Evolutionary conservation across 164 flowering plant genomes (phyloP).

Genomic region (Aristolochia fimbriata): DNA sequence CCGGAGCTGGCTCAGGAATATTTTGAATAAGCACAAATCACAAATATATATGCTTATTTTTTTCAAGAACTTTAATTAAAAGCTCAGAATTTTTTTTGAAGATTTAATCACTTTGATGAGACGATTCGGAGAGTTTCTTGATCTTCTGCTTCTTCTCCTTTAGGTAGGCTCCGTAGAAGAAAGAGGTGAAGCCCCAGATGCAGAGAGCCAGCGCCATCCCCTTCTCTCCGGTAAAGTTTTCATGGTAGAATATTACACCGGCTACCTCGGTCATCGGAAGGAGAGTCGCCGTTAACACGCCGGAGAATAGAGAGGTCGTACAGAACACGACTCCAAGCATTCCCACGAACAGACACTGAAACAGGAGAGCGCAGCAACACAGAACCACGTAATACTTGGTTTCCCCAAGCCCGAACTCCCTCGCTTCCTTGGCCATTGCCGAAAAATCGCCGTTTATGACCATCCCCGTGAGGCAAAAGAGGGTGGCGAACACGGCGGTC

Average conservation of each 20-base stretch:
- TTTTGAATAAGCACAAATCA: too few relatives aligned
- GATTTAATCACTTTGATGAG: too few relatives aligned
- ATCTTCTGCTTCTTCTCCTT: conserved; percentile 2
- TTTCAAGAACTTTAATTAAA: too few relatives aligned
- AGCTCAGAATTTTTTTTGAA: too few relatives aligned
- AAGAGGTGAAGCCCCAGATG: conserved; percentile 16
- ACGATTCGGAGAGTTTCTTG: too few relatives aligned
- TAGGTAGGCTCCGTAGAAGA: conserved; percentile 13
- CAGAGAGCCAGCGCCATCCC: conserved; percentile 13
- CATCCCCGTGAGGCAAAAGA: conserved; percentile 18
- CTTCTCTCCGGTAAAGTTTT: conserved; percentile 14
- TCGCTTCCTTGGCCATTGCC: conserved; percentile 8
- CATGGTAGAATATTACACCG: conserved; percentile 11
- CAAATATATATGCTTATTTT: too few relatives aligned
- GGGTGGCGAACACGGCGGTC: conserved; percentile 7
- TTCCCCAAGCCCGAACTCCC: conserved; percentile 6
- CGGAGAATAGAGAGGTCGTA: conserved; percentile 10
- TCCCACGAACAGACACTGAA: conserved; percentile 9
- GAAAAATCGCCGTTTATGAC: conserved; percentile 12
- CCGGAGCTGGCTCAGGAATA: too few relatives aligned
- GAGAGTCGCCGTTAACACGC: conserved; percentile 7
- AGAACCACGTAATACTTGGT: conserved; percentile 11
- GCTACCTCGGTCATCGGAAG: conserved; percentile 12
- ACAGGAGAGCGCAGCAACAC: conserved; percentile 1
- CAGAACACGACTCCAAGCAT: conserved; percentile 9